These are phyloP conservation scores for Corchorus capsularis DNA, from an alignment of 345 rosid species.

Conservation along the genomic window DNA sequence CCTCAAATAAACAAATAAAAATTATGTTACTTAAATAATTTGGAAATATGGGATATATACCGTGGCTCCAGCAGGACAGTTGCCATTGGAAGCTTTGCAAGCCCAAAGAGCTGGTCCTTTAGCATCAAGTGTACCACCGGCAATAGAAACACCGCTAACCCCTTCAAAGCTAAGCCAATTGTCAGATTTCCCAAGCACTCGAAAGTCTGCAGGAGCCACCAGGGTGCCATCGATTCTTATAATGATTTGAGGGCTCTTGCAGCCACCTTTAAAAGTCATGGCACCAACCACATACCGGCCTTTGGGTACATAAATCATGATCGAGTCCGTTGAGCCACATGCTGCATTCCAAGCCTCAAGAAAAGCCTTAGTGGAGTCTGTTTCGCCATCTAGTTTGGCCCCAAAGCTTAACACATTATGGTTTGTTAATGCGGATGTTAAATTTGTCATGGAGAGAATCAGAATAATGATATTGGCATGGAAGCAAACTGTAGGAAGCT, in stretches of 20 bases:
- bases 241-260: conserved; percentile 39
- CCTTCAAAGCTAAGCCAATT: conserved; percentile 48
- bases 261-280: conserved; percentile 42
- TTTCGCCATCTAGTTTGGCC: conserved; percentile 42
- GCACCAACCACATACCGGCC: conserved; percentile 49
- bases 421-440: conserved; percentile 27
- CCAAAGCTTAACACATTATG: conserved; percentile 44
- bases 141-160: conserved; percentile 45
- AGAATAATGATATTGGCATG: too few relatives aligned
- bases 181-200: conserved; percentile 32
- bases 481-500: too few relatives aligned
- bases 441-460: too few relatives aligned
- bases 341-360: conserved; percentile 48
- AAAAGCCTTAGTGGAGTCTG: conserved; percentile 47
- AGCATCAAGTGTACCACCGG: conserved; percentile 57
- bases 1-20: background rate
- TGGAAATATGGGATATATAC: conserved; percentile 23
- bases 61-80: conserved; percentile 60
- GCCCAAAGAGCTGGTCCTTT: conserved; percentile 57
- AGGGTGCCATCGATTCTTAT: conserved; percentile 46
- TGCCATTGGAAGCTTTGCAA: conserved; percentile 32
- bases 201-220: conserved; percentile 48
- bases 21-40: too few relatives aligned
- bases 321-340: conserved; percentile 26
- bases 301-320: conserved; percentile 37